Evolutionary conservation across 208 protist genomes (phyloP).

Genomic region (Acanthamoeba triangularis): DNA sequence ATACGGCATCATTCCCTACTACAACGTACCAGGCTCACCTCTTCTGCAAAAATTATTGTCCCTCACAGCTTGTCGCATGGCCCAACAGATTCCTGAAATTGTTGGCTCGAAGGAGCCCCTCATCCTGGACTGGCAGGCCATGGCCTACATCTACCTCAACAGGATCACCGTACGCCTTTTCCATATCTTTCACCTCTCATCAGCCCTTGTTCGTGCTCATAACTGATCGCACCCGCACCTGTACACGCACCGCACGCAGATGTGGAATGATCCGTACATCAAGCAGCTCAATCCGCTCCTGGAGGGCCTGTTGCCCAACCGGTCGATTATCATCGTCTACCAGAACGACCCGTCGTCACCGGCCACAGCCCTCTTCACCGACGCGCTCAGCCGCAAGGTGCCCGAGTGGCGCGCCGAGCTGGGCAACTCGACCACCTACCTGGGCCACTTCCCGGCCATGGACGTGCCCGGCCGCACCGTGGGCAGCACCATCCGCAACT

Average conservation of each 20-base stretch:
- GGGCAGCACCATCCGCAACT: not conserved
- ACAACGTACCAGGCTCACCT: not conserved
- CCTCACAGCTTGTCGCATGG: not conserved
- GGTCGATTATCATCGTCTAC: constrained; percentile 3
- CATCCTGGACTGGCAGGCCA: constrained; percentile 4
- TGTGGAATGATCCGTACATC: constrained; percentile 6
- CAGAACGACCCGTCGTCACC: constrained; percentile 18
- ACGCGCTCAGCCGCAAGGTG: not conserved
- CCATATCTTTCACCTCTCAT: not conserved
- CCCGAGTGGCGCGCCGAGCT: not conserved
- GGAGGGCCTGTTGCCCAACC: not conserved
- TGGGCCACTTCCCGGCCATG: constrained; percentile 45
- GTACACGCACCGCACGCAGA: not conserved
- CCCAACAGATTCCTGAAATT: not conserved
- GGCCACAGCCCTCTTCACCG: not conserved
- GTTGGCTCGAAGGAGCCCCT: not conserved
- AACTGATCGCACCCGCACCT: not conserved
- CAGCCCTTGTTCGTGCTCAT: no score
- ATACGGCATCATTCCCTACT: not conserved
- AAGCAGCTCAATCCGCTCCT: not conserved
- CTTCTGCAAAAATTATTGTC: no score
- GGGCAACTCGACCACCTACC: constrained; percentile 22
- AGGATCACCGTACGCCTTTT: not conserved
- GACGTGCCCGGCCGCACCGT: not conserved
- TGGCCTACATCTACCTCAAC: constrained; percentile 15